A percentile compares a stretch with the other conserved stretches of the same genome.
Evolutionary conservation across 2,329 filamentous ascomycete genomes (phyloP).

Genomic region (Diplodia sapinea): DNA sequence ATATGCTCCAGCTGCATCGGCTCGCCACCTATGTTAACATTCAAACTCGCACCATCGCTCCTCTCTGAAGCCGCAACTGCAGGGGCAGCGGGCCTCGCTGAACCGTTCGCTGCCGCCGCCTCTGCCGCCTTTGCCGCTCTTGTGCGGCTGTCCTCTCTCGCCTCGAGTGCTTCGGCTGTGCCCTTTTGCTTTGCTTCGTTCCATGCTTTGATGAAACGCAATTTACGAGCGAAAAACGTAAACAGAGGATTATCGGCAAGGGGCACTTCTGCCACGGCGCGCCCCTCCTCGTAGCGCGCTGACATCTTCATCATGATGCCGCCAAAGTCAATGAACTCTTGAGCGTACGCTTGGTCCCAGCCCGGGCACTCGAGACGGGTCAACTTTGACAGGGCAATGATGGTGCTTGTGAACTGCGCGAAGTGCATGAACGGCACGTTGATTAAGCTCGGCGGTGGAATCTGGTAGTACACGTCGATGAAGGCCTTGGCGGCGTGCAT

Average conservation of each 20-base stretch:
- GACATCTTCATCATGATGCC: constrained; percentile 12
- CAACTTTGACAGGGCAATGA: constrained; percentile 33
- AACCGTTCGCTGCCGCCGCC: not conserved
- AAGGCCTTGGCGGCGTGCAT: constrained; percentile 20
- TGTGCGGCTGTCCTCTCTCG: not conserved
- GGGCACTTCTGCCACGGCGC: constrained; percentile 9
- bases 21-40: constrained; percentile 4
- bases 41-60: not conserved
- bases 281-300: constrained; percentile 21
- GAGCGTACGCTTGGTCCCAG: constrained; percentile 24
- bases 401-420: constrained; percentile 29
- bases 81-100: not conserved
- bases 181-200: constrained; percentile 29
- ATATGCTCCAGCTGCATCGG: constrained; percentile 23
- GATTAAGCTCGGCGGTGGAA: constrained; percentile 2
- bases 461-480: not conserved
- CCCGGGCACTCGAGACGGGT: constrained; percentile 32
- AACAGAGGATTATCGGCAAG: constrained; percentile 28
- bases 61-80: not conserved
- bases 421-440: constrained; percentile 30
- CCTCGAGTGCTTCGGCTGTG: not conserved
- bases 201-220: constrained; percentile 28
- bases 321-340: constrained; percentile 17
- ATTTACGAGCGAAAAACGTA: constrained; percentile 25
- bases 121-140: not conserved